Evolutionary conservation across 805 yeast genomes (phyloP).

Genomic region (Candida boleticola): DNA sequence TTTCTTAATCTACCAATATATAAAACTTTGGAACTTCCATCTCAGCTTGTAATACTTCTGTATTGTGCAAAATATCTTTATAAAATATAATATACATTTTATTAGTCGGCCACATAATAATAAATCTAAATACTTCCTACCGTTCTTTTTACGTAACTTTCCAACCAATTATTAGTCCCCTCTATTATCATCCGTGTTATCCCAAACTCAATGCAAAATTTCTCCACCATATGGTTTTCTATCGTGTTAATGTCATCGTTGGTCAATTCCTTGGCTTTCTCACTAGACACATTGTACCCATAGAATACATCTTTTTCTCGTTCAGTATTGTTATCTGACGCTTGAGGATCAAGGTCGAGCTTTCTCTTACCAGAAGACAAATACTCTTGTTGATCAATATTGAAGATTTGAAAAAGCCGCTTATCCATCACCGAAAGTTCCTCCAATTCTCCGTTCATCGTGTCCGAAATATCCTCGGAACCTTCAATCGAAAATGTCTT

Average conservation of each 20-base stretch:
- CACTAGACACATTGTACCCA: background rate
- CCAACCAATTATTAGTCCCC: background rate
- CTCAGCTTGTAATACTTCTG: too few relatives aligned
- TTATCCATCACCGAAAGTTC: conserved; percentile 26
- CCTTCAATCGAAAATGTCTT: conserved; percentile 8
- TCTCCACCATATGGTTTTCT: conserved; percentile 9
- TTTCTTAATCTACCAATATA: too few relatives aligned
- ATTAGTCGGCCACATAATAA: too few relatives aligned
- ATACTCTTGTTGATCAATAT: conserved; percentile 13
- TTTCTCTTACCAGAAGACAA: conserved; percentile 5
- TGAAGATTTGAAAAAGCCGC: conserved; percentile 32
- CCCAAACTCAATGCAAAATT: conserved; percentile 9
- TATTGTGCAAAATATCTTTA: too few relatives aligned
- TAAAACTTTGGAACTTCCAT: too few relatives aligned
- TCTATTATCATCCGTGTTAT: conserved; percentile 5
- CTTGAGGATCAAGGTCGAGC: conserved; percentile 3
- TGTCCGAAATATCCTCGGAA: background rate
- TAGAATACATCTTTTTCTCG: background rate
- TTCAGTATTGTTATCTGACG: background rate
- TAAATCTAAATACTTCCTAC: too few relatives aligned
- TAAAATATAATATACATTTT: too few relatives aligned
- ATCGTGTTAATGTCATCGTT: conserved; percentile 3
- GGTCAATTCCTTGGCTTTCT: background rate
- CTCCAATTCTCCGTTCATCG: conserved; percentile 7
- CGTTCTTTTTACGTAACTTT: background rate